A percentile compares a stretch with the other conserved stretches of the same genome.
Evolutionary conservation across 441 rosid genomes (phyloP).

Genomic region (Viola pubescens): DNA sequence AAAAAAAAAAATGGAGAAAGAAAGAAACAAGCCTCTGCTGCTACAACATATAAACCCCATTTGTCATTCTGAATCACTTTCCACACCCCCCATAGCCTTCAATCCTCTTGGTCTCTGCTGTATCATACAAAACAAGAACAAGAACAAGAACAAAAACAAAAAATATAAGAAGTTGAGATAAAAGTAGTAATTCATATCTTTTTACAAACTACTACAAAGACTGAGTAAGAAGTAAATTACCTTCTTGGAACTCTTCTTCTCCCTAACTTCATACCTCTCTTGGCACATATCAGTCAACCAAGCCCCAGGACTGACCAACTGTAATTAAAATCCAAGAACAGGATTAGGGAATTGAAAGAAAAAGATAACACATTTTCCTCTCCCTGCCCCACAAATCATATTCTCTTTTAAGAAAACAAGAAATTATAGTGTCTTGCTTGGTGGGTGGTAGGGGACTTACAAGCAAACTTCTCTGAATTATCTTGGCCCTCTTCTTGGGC

Average conservation of each 20-base stretch:
- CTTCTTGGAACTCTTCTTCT: conserved; percentile 62
- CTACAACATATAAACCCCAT: background rate
- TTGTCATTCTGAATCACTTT: conserved; percentile 56
- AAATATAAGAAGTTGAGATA: background rate
- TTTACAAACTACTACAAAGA: background rate
- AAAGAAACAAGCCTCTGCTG: conserved; percentile 16
- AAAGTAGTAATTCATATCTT: too few species aligned
- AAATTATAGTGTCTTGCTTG: background rate
- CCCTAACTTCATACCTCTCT: conserved; percentile 71
- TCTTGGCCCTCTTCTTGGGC: conserved; percentile 67
- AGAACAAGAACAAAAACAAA: background rate
- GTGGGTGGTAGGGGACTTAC: conserved; percentile 26
- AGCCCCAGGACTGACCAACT: conserved; percentile 70
- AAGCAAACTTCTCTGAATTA: conserved; percentile 56
- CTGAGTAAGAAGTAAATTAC: conserved; percentile 18
- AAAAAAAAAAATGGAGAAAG: conserved; percentile 4
- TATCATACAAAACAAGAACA: background rate
- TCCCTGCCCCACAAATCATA: conserved; percentile 1
- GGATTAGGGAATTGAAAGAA: background rate
- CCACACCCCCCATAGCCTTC: conserved; percentile 68
- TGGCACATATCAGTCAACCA: conserved; percentile 73
- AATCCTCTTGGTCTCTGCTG: conserved; percentile 66
- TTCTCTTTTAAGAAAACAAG: background rate
- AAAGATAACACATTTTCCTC: background rate
- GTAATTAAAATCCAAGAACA: conserved; percentile 4